Percentiles rank a stretch among this genome's conserved stretches.
These are phyloP conservation scores for Hypoxylon subgilvum DNA, from an alignment of 495 filamentous ascomycete species.

Conservation along the genomic window DNA sequence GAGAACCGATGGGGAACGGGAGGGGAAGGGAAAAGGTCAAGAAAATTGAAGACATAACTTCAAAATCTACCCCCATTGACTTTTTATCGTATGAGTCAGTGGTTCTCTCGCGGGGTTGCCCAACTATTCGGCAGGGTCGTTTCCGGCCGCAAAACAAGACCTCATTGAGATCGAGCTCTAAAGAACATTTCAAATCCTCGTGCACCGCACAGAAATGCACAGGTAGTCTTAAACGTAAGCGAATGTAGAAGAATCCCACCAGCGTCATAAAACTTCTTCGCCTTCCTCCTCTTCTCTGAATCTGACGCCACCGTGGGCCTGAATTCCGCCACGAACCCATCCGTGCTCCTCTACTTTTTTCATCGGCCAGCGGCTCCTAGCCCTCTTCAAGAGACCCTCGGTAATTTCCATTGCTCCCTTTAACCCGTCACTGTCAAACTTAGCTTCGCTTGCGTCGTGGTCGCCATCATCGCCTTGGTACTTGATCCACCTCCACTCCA, in stretches of 20 bases:
- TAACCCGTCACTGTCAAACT: conserved; percentile 65
- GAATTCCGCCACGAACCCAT: conserved; percentile 79
- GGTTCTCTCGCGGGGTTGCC: neutral
- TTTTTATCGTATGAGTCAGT: too few species aligned
- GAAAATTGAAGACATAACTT: too few species aligned
- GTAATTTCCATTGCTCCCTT: conserved; percentile 79
- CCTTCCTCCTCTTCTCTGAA: conserved; percentile 69
- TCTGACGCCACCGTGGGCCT: conserved; percentile 71
- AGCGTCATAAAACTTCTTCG: conserved; percentile 52
- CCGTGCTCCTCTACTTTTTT: conserved; percentile 70
- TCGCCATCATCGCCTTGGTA: conserved; percentile 75
- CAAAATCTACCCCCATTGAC: too few species aligned
- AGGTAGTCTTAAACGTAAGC: neutral
- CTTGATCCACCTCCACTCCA: conserved; percentile 92
- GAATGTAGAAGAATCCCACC: neutral
- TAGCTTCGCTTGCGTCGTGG: conserved; percentile 54
- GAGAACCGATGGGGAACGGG: too few species aligned
- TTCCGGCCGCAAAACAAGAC: conserved; percentile 1
- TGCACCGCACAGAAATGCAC: conserved; percentile 4
- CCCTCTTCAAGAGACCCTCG: conserved; percentile 80
- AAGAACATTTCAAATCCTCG: conserved; percentile 9
- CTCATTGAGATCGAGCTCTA: neutral
- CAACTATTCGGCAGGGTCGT: neutral
- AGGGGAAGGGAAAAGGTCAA: conserved; percentile 26
- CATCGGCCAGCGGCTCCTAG: conserved; percentile 73